Percentiles rank a stretch among this genome's conserved stretches.
phyloP scores from a whole-genome alignment of 2,329 filamentous ascomycete genomes.

The Teratosphaeria viscida region DNA sequence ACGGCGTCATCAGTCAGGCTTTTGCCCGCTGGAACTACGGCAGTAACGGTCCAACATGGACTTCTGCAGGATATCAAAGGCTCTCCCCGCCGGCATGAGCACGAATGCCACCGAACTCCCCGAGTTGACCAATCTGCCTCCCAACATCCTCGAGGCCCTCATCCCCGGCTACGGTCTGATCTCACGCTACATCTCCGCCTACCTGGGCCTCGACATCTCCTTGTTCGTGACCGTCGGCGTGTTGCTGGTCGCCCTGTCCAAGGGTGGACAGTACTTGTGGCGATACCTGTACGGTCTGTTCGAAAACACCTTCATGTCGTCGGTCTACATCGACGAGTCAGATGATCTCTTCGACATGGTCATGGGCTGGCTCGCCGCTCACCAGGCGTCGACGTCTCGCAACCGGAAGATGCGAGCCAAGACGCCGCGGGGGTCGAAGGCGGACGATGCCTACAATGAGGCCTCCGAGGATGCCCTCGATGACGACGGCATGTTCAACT shows the following conservation, averaged over 20 bases:
- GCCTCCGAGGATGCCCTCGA: slow-evolving; percentile 27
- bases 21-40: too few species aligned
- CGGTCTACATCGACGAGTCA: slow-evolving; percentile 34
- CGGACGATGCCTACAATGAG: slow-evolving; percentile 25
- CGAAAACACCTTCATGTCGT: slow-evolving; percentile 28
- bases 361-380: slow-evolving; percentile 34
- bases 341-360: slow-evolving; percentile 35
- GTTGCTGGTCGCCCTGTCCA: slow-evolving; percentile 31
- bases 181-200: slow-evolving; percentile 32
- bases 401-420: slow-evolving; percentile 30
- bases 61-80: slow-evolving; percentile 15
- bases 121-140: slow-evolving; percentile 29
- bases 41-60: slow-evolving; percentile 13
- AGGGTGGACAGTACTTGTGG: slow-evolving; percentile 29
- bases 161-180: slow-evolving; percentile 42
- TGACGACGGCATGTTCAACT: slow-evolving; percentile 38
- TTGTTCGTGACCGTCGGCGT: slow-evolving; percentile 35
- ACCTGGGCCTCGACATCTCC: slow-evolving; percentile 39
- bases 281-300: slow-evolving; percentile 14
- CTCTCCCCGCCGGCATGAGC: slow-evolving; percentile 8
- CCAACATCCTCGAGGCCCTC: slow-evolving; percentile 39
- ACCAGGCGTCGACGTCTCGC: slow-evolving; percentile 28
- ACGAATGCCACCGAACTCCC: slow-evolving; percentile 11
- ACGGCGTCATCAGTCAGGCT: too few species aligned
- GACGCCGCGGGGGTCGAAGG: slow-evolving; percentile 27